Conservation (phyloP, 768 basidiomycete species). For the Symmetrospora coprosmae region DNA sequence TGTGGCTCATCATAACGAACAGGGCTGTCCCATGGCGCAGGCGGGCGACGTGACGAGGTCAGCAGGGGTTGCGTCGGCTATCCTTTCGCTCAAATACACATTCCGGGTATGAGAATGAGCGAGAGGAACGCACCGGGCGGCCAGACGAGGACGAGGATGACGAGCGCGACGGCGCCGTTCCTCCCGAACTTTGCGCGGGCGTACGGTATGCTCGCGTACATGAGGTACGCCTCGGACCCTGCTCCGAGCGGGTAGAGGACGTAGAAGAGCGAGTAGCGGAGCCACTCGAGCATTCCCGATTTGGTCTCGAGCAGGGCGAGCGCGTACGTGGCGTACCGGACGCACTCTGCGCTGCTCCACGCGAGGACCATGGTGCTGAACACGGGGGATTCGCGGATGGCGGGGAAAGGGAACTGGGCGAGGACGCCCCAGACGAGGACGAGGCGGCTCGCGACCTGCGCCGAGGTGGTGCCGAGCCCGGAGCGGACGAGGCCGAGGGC, state of each 20-base stretch:
- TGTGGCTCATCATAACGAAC: constrained; percentile 42
- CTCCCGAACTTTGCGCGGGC: constrained; percentile 25
- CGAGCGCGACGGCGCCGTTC: constrained; percentile 23
- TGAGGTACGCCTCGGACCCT: constrained; percentile 71
- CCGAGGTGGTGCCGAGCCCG: constrained; percentile 57
- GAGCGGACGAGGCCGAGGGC: constrained; percentile 61
- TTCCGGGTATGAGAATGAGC: constrained; percentile 17
- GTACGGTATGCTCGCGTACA: constrained; percentile 57
- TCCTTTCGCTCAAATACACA: constrained; percentile 40
- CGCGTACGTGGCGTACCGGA: constrained; percentile 82
- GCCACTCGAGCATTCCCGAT: constrained; percentile 37
- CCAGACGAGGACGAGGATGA: constrained; percentile 60
- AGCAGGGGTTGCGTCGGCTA: neutral
- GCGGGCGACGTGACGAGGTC: neutral
- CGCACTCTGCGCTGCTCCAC: constrained; percentile 81
- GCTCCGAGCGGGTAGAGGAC: constrained; percentile 88
- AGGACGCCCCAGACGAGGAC: constrained; percentile 75
- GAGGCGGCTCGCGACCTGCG: constrained; percentile 68
- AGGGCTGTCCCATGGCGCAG: constrained; percentile 22
- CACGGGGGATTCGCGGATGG: constrained; percentile 54
- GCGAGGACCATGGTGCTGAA: constrained; percentile 84
- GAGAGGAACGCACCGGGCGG: constrained; percentile 56
- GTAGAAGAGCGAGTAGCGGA: constrained; percentile 75
- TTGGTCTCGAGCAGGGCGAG: constrained; percentile 49
- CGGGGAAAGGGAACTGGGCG: constrained; percentile 43